Conservation (phyloP, 2,329 filamentous ascomycete species). For the Xylaria multiplex region DNA sequence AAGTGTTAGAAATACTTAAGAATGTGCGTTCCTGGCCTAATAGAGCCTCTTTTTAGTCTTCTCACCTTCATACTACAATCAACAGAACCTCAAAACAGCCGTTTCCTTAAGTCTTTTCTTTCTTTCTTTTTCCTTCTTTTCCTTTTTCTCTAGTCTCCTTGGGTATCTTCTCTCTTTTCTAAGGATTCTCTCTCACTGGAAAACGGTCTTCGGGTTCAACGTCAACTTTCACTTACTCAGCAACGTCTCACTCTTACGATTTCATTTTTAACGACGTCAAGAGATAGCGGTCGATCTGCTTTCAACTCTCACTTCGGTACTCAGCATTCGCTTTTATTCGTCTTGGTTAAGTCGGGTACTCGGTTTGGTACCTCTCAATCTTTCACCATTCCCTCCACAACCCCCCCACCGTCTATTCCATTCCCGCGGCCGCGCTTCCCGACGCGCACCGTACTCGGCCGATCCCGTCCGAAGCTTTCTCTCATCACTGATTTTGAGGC, state of each 20-base stretch:
- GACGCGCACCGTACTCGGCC: constrained; percentile 52
- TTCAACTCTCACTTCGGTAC: constrained; percentile 21
- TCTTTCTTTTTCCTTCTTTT: constrained; percentile 38
- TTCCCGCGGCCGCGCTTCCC: constrained; percentile 56
- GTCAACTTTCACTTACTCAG: constrained; percentile 39
- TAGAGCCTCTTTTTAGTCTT: constrained; percentile 28
- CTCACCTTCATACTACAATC: constrained; percentile 39
- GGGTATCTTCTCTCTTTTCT: constrained; percentile 41
- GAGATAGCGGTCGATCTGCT: constrained; percentile 33
- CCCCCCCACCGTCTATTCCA: constrained; percentile 50
- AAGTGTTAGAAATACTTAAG: constrained; percentile 42
- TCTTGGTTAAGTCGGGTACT: constrained; percentile 28
- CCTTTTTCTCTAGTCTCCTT: constrained; percentile 42
- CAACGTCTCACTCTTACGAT: constrained; percentile 30
- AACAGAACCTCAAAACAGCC: constrained; percentile 35
- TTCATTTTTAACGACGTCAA: constrained; percentile 27
- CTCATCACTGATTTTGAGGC: constrained; percentile 52
- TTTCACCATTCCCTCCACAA: constrained; percentile 49
- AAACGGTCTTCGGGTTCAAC: constrained; percentile 40
- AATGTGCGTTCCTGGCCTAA: constrained; percentile 18
- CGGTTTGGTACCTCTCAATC: constrained; percentile 43
- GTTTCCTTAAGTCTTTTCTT: constrained; percentile 47
- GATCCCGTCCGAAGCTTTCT: constrained; percentile 54
- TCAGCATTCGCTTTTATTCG: constrained; percentile 30
- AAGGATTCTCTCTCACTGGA: constrained; percentile 28